Percentiles rank a stretch among this genome's conserved stretches.
phyloP scores from a whole-genome alignment of 2,329 filamentous ascomycete genomes.

The Chrysoporthe puriensis region DNA sequence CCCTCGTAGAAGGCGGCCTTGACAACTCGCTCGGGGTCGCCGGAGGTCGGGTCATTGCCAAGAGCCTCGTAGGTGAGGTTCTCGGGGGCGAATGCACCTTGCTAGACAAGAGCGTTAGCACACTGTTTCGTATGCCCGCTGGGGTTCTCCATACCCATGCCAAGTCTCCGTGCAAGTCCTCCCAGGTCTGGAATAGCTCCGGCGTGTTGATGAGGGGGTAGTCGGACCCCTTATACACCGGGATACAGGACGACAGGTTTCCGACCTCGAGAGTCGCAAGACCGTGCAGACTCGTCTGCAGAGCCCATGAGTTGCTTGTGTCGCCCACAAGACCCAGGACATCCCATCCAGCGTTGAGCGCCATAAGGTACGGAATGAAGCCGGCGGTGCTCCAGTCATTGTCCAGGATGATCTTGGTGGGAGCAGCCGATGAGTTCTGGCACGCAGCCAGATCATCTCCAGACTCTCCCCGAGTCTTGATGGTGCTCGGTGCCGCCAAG shows the following conservation, averaged over 20 bases:
- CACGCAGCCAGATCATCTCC: not conserved
- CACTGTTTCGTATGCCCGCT: not conserved
- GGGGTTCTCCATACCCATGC: constrained; percentile 39
- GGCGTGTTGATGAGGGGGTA: constrained; percentile 52
- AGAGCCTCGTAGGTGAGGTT: constrained; percentile 46
- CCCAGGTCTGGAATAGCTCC: constrained; percentile 48
- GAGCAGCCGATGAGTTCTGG: constrained; percentile 15
- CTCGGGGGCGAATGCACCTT: constrained; percentile 48
- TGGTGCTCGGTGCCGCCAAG: constrained; percentile 17
- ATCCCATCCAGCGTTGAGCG: constrained; percentile 48
- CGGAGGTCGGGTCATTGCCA: constrained; percentile 50
- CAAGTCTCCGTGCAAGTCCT: constrained; percentile 47
- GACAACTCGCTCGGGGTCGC: constrained; percentile 46
- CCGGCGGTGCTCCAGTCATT: constrained; percentile 49
- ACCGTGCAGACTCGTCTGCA: constrained; percentile 49
- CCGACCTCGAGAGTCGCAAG: constrained; percentile 51
- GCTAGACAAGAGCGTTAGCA: constrained; percentile 15
- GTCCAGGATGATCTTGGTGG: constrained; percentile 41
- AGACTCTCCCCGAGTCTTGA: not conserved
- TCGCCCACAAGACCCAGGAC: constrained; percentile 45
- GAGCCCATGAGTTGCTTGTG: constrained; percentile 51
- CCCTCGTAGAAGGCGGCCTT: constrained; percentile 48
- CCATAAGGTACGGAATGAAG: constrained; percentile 49
- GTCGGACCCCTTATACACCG: constrained; percentile 50
- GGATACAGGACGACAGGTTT: constrained; percentile 49